phyloP scores from a whole-genome alignment of 129 eudicot genomes.

The Smallanthus sonchifolius region DNA sequence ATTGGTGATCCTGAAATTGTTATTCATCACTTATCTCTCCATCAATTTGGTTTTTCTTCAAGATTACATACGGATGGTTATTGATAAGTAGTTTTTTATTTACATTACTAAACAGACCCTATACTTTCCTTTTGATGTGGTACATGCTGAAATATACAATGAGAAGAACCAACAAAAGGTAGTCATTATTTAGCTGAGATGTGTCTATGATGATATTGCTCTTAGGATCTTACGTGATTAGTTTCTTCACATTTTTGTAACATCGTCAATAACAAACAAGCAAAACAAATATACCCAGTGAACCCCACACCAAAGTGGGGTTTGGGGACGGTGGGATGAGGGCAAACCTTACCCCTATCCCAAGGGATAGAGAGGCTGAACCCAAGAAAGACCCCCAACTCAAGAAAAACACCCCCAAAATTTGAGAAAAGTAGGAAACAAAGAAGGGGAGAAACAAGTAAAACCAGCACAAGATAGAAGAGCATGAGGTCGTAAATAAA shows the following conservation, averaged over 20 bases:
- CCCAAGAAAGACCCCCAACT: too few relatives aligned
- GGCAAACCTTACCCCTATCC: too few relatives aligned
- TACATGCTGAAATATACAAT: background rate
- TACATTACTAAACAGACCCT: background rate
- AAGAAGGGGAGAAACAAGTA: too few relatives aligned
- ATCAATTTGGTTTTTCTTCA: background rate
- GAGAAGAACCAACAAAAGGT: background rate
- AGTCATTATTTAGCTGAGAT: background rate
- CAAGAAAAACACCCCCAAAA: too few relatives aligned
- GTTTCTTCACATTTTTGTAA: background rate
- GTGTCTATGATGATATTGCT: background rate
- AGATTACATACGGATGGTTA: background rate
- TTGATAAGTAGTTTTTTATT: background rate
- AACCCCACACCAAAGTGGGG: too few relatives aligned
- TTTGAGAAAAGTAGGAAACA: too few relatives aligned
- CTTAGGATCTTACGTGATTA: background rate
- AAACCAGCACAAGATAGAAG: too few relatives aligned
- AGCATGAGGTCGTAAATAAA: too few relatives aligned
- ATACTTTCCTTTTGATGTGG: constrained; percentile 1
- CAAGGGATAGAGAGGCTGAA: too few relatives aligned
- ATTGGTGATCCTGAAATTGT: background rate
- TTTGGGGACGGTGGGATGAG: too few relatives aligned
- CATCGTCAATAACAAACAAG: background rate
- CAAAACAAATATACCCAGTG: too few relatives aligned
- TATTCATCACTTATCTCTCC: background rate